Evolutionary conservation across 1,139 yeast species (phyloP).

Genomic region (Hansenula sp.): DNA sequence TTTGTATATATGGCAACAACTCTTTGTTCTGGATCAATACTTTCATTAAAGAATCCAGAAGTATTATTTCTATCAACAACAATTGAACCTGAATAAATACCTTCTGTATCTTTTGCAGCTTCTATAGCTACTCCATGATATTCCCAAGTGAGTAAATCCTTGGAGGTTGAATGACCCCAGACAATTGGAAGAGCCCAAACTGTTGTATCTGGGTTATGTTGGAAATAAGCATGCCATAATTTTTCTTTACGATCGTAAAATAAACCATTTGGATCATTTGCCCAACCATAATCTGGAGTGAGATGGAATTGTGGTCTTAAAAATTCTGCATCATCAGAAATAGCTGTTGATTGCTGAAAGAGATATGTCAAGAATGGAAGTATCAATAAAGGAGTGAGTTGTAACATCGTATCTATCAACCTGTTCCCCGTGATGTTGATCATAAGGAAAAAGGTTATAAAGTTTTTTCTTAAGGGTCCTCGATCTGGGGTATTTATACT

Average conservation of each 20-base stretch:
- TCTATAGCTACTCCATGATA: conserved; percentile 27
- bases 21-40: conserved; percentile 25
- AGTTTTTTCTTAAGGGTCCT: no score
- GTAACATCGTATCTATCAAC: no score
- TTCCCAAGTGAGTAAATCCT: conserved; percentile 30
- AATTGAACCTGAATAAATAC: conserved; percentile 32
- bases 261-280: conserved; percentile 27
- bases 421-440: no score
- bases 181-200: conserved; percentile 26
- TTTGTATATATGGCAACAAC: conserved; percentile 33
- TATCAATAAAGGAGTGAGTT: no score
- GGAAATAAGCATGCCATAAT: conserved; percentile 31
- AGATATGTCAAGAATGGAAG: no score
- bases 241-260: conserved; percentile 21
- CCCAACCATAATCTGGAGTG: conserved; percentile 24
- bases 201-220: conserved; percentile 28
- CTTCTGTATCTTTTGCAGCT: conserved; percentile 24
- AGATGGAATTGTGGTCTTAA: conserved; percentile 21
- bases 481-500: no score
- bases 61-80: conserved; percentile 33
- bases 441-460: no score
- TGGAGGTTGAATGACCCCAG: conserved; percentile 35
- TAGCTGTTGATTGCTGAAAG: no score
- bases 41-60: conserved; percentile 28
- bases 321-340: no score